These are phyloP conservation scores for Cryptosporidium bovis DNA, from an alignment of 169 alveolate genomes.

Conservation along the genomic window DNA sequence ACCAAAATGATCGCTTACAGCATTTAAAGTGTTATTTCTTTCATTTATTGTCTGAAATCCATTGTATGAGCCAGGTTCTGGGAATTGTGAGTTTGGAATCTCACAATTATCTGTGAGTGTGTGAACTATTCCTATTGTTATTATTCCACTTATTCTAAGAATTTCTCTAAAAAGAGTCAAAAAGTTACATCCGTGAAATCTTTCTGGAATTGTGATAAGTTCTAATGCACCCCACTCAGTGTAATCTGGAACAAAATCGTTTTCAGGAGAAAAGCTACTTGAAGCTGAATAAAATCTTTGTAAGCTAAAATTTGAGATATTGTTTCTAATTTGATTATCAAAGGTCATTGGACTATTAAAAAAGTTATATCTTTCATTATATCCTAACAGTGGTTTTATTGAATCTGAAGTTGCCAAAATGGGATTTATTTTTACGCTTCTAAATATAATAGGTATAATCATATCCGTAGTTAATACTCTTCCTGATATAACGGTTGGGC, in stretches of 20 bases:
- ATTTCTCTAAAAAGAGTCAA: conserved; percentile 40
- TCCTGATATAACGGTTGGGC: conserved; percentile 62
- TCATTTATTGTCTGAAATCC: neutral
- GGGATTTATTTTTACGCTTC: conserved; percentile 44
- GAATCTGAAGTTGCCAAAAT: conserved; percentile 68
- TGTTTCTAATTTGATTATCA: conserved; percentile 11
- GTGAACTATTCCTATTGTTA: conserved; percentile 50
- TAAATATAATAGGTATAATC: conserved; percentile 46
- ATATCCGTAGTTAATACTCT: conserved; percentile 72
- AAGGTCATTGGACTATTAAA: conserved; percentile 40
- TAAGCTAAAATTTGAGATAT: neutral
- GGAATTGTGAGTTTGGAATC: conserved; percentile 20
- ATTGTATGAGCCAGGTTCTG: neutral
- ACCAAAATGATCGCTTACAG: neutral
- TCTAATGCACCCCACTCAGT: conserved; percentile 73
- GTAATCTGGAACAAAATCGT: conserved; percentile 35
- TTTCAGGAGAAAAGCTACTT: conserved; percentile 26
- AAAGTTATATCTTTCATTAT: conserved; percentile 48
- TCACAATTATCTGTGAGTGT: conserved; percentile 18
- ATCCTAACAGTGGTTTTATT: conserved; percentile 46
- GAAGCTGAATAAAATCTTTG: conserved; percentile 35
- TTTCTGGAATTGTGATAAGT: conserved; percentile 51
- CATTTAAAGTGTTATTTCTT: neutral
- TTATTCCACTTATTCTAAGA: conserved; percentile 32
- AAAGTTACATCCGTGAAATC: conserved; percentile 35